These are phyloP conservation scores for Aspergillus carlsbadensis DNA, from an alignment of 495 filamentous ascomycete species.

Conservation along the genomic window DNA sequence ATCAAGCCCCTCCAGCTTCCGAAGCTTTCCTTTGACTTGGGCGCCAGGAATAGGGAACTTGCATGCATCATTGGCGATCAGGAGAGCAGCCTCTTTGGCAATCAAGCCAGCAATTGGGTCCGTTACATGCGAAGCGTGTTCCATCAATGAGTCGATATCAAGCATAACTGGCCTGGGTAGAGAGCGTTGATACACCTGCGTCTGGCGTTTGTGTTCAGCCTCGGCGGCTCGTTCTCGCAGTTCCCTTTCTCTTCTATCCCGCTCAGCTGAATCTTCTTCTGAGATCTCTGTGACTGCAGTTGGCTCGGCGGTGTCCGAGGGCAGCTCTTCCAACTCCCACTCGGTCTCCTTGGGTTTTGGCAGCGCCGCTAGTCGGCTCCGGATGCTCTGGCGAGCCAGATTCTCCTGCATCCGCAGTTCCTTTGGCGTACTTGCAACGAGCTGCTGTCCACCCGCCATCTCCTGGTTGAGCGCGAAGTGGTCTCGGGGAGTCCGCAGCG, in stretches of 20 bases:
- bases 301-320: slow-evolving; percentile 74
- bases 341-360: slow-evolving; percentile 90
- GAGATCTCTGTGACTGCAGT: slow-evolving; percentile 48
- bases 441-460: slow-evolving; percentile 54
- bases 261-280: slow-evolving; percentile 82
- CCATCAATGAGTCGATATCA: slow-evolving; percentile 66
- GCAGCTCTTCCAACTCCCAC: slow-evolving; percentile 83
- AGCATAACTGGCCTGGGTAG: slow-evolving; percentile 76
- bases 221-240: slow-evolving; percentile 68
- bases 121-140: slow-evolving; percentile 51
- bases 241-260: slow-evolving; percentile 69
- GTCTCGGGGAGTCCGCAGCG: slow-evolving; percentile 88
- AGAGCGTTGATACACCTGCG: slow-evolving; percentile 82
- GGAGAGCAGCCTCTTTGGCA: slow-evolving; percentile 68
- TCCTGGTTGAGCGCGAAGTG: slow-evolving; percentile 79
- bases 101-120: slow-evolving; percentile 63
- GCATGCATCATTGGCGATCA: slow-evolving; percentile 79
- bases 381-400: slow-evolving; percentile 65
- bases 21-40: slow-evolving; percentile 59
- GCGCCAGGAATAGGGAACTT: slow-evolving; percentile 68
- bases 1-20: slow-evolving; percentile 63
- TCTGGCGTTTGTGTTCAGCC: slow-evolving; percentile 78
- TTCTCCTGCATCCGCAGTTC: slow-evolving; percentile 76
- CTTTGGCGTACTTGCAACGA: slow-evolving; percentile 72
- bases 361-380: slow-evolving; percentile 69